phyloP scores from a whole-genome alignment of 2,329 filamentous ascomycete genomes.

The Colletotrichum phormii region DNA sequence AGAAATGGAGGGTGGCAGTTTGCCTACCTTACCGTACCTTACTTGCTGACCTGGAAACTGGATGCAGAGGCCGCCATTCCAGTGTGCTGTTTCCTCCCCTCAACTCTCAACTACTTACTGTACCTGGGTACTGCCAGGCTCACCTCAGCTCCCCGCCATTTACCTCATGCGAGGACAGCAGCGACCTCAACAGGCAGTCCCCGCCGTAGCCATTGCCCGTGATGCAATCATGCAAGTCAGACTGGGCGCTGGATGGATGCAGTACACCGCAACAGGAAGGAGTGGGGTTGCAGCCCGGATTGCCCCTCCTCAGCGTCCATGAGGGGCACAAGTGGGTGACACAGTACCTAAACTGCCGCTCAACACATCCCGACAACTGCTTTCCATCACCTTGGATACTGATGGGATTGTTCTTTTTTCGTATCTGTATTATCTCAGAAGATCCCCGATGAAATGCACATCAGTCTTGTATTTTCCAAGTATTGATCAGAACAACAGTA shows the following conservation, averaged over 20 bases:
- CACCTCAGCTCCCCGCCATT: slow-evolving; percentile 17
- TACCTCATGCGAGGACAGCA: slow-evolving; percentile 1
- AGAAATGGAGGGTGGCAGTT: slow-evolving; percentile 13
- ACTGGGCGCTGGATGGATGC: slow-evolving; percentile 18
- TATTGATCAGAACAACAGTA: background rate
- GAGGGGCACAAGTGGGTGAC: background rate
- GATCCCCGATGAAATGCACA: too few relatives aligned
- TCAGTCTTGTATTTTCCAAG: too few relatives aligned
- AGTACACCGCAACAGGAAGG: slow-evolving; percentile 33
- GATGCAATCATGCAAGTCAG: slow-evolving; percentile 37
- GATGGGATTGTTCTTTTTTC: background rate
- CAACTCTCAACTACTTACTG: background rate
- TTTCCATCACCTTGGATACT: background rate
- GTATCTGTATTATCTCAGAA: background rate
- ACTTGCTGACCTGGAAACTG: slow-evolving; percentile 4
- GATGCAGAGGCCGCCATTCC: slow-evolving; percentile 32
- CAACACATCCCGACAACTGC: background rate
- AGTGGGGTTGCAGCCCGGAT: slow-evolving; percentile 14
- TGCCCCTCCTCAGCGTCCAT: slow-evolving; percentile 16
- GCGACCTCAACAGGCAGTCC: slow-evolving; percentile 1
- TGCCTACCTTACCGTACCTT: background rate
- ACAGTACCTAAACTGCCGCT: background rate
- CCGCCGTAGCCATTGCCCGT: slow-evolving; percentile 34
- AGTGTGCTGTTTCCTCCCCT: slow-evolving; percentile 23
- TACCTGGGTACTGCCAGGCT: background rate